A percentile compares a stretch with the other conserved stretches of the same genome.
phyloP scores from a whole-genome alignment of 257 asterid species.

The Scutellaria minor region DNA sequence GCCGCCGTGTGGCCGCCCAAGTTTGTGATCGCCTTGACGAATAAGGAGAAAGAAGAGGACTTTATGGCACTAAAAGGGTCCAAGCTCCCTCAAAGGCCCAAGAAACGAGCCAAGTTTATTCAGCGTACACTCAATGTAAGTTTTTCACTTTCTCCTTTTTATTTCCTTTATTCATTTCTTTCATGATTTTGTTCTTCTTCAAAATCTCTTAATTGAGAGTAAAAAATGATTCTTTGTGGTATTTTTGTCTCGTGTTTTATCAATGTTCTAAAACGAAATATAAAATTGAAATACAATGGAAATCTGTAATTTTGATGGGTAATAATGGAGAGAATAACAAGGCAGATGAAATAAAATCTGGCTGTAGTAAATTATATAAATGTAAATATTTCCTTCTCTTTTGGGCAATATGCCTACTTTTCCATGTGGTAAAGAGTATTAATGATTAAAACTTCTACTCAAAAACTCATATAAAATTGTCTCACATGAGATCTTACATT shows the following conservation, averaged over 20 bases:
- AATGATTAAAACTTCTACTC: too few species aligned
- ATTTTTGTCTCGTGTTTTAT: too few species aligned
- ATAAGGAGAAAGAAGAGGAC: constrained; percentile 96
- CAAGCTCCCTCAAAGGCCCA: constrained; percentile 93
- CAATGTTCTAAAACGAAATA: not conserved
- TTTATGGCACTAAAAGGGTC: constrained; percentile 90
- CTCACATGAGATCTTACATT: too few species aligned
- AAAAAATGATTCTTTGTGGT: too few species aligned
- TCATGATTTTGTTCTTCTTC: too few species aligned
- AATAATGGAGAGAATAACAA: constrained; percentile 22
- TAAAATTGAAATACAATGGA: not conserved
- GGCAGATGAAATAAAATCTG: constrained; percentile 8
- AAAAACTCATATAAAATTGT: too few species aligned
- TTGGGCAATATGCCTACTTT: not conserved
- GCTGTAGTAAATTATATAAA: not conserved
- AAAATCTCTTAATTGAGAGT: too few species aligned
- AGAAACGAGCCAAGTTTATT: constrained; percentile 81
- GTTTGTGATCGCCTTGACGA: constrained; percentile 84
- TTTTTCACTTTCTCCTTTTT: too few species aligned
- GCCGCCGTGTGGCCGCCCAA: constrained; percentile 84
- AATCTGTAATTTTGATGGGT: constrained; percentile 20
- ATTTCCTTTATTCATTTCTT: not conserved
- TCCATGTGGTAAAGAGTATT: not conserved
- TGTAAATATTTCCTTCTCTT: not conserved
- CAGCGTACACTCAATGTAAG: constrained; percentile 94